These are phyloP conservation scores for Phytophthora pini DNA, from an alignment of 352 stramenopile species.

Conservation along the genomic window DNA sequence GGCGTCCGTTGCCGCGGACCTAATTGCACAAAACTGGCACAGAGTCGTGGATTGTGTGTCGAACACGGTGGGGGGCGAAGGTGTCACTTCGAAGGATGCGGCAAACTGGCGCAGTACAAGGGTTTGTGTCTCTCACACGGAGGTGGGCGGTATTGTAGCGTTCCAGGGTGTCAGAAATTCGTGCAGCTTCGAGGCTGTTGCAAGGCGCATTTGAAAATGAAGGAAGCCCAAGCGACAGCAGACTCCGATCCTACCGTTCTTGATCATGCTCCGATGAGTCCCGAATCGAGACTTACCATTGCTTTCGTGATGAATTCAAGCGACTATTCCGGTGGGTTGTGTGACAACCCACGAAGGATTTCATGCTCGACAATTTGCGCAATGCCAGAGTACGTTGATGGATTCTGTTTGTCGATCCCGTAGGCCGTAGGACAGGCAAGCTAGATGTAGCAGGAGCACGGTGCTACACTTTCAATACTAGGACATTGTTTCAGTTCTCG, in stretches of 20 bases:
- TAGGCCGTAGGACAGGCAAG: too few species aligned
- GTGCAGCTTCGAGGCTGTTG: constrained; percentile 71
- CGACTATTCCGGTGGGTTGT: too few species aligned
- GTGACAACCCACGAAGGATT: too few species aligned
- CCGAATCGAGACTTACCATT: background rate
- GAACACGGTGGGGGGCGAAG: constrained; percentile 66
- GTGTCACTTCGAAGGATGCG: constrained; percentile 59
- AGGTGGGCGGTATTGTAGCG: constrained; percentile 57
- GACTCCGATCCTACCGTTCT: background rate
- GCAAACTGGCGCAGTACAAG: constrained; percentile 67
- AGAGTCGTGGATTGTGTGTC: constrained; percentile 68
- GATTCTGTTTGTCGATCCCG: too few species aligned
- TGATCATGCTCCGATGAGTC: background rate
- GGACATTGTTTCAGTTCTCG: too few species aligned
- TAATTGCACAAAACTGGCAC: constrained; percentile 69
- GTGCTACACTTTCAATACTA: too few species aligned
- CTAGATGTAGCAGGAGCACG: too few species aligned
- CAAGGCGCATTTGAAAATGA: constrained; percentile 66
- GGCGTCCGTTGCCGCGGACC: constrained; percentile 70
- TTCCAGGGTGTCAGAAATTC: constrained; percentile 74
- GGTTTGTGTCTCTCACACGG: constrained; percentile 74
- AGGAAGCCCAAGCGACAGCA: background rate
- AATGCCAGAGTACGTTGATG: too few species aligned
- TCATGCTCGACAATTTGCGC: too few species aligned
- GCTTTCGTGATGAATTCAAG: background rate